Evolutionary conservation across 2,329 filamentous ascomycete species (phyloP), one percentile per base, ranked within the genome.

Genomic region (Xylaria sp.): DNA sequence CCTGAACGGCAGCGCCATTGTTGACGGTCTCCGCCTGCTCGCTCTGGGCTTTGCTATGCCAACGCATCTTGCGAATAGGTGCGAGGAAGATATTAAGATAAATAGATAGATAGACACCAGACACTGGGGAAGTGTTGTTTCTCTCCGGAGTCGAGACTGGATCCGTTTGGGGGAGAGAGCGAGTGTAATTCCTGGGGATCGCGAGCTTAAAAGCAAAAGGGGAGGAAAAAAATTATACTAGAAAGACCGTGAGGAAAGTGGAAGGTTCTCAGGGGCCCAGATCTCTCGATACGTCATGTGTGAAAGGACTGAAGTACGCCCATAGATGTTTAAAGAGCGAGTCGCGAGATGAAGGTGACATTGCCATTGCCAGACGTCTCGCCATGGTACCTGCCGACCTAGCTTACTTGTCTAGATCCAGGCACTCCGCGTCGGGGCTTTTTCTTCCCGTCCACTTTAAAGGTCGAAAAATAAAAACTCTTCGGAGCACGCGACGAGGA

Each of bases 11-110:
- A n/a, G 23, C 8, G 30, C 7, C 43, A 39, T 48, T 25, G 41
- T 30, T 5, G 63, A 41, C 66, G 56, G 60, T 65, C 66, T 77
- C 75, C 60, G 74, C 72, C 68, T 78, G 75, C 57, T 72, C 67
- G 66, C 69, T 60, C 25, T 75, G 60, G 12, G 69, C 69, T 69
- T 76, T 78, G 30, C 10, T 36, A 62, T 75, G 73, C 70, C 76
- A 77, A 56, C 68, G 67, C 76, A 78, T 78, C 39, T 55, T 76
- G 63, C 25, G 6, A 32, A 63, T 45, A 34, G 23, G 41, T 46
- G 36, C 7, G 46, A 20, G 15, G 20, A 53, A 25, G 9, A 12
- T 53, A 53, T 28, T 15, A 46, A 43, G n/a, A 32, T 55, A 12
- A 6, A 57, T 34, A 48, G n/a, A 57, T 45, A n/a, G 36, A 30